Evolutionary conservation across 1,284 basidiomycete species (phyloP).

Genomic region (Pascua sp.): DNA sequence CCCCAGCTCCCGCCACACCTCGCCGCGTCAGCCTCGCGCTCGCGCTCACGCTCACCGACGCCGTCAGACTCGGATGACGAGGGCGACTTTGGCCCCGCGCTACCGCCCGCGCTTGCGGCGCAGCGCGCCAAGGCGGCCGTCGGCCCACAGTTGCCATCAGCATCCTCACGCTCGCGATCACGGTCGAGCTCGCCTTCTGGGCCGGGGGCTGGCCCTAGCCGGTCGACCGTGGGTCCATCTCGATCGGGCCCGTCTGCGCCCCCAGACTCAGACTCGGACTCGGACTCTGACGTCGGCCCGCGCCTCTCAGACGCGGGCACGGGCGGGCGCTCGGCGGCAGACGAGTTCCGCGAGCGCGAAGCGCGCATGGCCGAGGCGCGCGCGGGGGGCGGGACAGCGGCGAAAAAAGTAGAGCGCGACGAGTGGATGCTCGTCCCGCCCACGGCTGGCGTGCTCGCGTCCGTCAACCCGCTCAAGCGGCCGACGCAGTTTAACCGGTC

Average conservation of each 20-base stretch:
- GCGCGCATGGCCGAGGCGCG: constrained; percentile 58
- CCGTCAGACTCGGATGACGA: constrained; percentile 54
- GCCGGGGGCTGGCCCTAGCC: not conserved
- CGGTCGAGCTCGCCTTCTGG: constrained; percentile 1
- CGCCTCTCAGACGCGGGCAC: constrained; percentile 7
- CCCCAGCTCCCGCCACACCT: constrained; percentile 18
- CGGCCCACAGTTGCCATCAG: constrained; percentile 7
- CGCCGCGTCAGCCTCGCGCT: not conserved
- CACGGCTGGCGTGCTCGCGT: constrained; percentile 61
- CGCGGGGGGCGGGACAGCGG: constrained; percentile 53
- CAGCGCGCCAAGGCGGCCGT: constrained; percentile 13
- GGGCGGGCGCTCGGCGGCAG: constrained; percentile 55
- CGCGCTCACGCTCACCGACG: not conserved
- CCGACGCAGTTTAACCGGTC: constrained; percentile 52
- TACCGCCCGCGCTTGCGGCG: constrained; percentile 40
- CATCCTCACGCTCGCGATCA: not conserved
- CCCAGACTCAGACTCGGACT: constrained; percentile 23
- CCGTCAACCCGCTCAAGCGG: constrained; percentile 69
- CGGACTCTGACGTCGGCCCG: constrained; percentile 32
- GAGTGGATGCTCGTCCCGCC: constrained; percentile 96
- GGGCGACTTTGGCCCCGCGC: constrained; percentile 68
- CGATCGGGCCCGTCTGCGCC: not conserved
- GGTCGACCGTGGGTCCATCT: not conserved
- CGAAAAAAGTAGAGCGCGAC: constrained; percentile 53
- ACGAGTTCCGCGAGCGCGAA: constrained; percentile 76